Evolutionary conservation across 768 basidiomycete genomes (phyloP), one percentile per base, ranked within the genome.

Genomic region (Lactifluus pinguis): DNA sequence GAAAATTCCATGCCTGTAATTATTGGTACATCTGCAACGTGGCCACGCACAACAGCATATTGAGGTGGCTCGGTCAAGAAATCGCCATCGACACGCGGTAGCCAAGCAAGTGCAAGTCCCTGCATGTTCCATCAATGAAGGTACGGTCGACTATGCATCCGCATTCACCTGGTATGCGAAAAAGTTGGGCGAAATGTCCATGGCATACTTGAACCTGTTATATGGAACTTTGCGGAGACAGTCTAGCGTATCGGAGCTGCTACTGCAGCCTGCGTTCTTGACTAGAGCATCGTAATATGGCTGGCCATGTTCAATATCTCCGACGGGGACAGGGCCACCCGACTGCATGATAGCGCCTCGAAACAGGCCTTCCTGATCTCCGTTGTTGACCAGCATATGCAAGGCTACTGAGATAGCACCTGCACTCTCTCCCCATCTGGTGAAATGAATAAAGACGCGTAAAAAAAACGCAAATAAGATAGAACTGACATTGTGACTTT

Each of bases 401-500:
- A 72, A 44, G 8, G 67, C 65, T 15, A 72, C 70, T 29, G 66
- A 67, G 44, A 75, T 74, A 10, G 76, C 63, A 70, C 77, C 77
- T 1, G 77, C 77, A 3, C 69, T 71, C 56, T 77, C 69, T 6
- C 77, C 77, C 58, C 66, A 69, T 14, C 68, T 69, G 13, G 2
- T 17, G n/a, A 10, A 32, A 29, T 4, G 9, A 15, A 38, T 42
- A 15, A 3, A 17, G 61, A 51, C 3, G 14, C 39, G 25, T 68
- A 44, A 21, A 38, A 51, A n/a, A 44, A 21, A 30, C 32, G 48
- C 25, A 25, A 54, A 53, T 47, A 59, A 48, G 55, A 21, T 34
- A 19, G 39, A 52, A 17, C 79, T 55, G 68, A 83, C 80, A 83
- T 77, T 0, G 82, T 83, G 3, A 84, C 84, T 68, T 81, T 83